phyloP scores from a whole-genome alignment of 352 stramenopile genomes.

The Pythium dissimile region DNA sequence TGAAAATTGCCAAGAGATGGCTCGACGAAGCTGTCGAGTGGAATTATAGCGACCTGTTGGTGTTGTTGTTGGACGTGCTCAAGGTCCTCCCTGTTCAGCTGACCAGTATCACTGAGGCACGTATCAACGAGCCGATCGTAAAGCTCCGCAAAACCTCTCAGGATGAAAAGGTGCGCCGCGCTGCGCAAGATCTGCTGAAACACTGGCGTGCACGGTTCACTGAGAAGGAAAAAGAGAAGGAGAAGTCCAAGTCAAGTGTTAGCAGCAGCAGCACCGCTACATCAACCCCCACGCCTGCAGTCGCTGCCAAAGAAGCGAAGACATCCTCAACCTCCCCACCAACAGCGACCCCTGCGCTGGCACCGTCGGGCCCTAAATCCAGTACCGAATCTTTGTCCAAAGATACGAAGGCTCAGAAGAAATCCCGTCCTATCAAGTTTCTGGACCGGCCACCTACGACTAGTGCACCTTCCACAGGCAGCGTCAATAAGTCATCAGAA shows the following conservation, averaged over 20 bases:
- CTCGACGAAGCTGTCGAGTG: constrained; percentile 74
- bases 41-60: constrained; percentile 77
- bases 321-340: not conserved
- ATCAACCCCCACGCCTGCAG: constrained; percentile 15
- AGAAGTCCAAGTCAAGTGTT: constrained; percentile 19
- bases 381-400: constrained; percentile 15
- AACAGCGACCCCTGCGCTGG: not conserved
- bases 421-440: constrained; percentile 65
- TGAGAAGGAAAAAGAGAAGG: constrained; percentile 74
- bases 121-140: constrained; percentile 88
- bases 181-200: constrained; percentile 82
- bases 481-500: constrained; percentile 78
- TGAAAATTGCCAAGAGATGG: constrained; percentile 77
- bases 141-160: constrained; percentile 76
- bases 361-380: constrained; percentile 3
- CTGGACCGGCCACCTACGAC: constrained; percentile 52
- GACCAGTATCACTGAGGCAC: constrained; percentile 82
- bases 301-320: constrained; percentile 6
- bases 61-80: constrained; percentile 77
- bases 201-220: constrained; percentile 82
- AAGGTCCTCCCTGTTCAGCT: constrained; percentile 80
- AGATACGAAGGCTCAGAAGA: constrained; percentile 52
- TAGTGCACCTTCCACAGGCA: constrained; percentile 25
- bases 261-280: constrained; percentile 11
- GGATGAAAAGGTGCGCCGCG: constrained; percentile 75